Percentiles rank a stretch among this genome's conserved stretches.
These are phyloP conservation scores for Ceratocystis alfenasii DNA, from an alignment of 2,329 filamentous ascomycete species.

Conservation along the genomic window DNA sequence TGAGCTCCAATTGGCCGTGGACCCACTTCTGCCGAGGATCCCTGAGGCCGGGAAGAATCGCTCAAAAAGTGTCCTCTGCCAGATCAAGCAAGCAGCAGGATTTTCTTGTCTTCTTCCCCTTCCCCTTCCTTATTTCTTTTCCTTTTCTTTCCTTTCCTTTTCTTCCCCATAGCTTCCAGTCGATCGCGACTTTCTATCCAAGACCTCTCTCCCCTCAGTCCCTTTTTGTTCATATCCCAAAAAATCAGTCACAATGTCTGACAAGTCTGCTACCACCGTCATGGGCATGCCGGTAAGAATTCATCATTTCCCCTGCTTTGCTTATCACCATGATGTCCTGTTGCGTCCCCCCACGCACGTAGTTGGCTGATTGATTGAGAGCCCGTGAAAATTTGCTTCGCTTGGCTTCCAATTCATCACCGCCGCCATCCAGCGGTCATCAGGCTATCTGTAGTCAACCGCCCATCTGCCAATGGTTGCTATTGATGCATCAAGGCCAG, in stretches of 20 bases:
- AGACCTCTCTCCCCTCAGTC: constrained; percentile 22
- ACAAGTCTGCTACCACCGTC: constrained; percentile 21
- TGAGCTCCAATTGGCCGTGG: constrained; percentile 19
- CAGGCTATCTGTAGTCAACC: background rate
- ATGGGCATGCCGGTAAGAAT: constrained; percentile 23
- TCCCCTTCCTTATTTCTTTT: constrained; percentile 15
- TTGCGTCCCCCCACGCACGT: background rate
- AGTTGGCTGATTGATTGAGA: background rate
- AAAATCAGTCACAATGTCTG: constrained; percentile 22
- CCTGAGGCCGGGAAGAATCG: constrained; percentile 22
- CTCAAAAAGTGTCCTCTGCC: constrained; percentile 18
- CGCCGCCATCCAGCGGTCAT: background rate
- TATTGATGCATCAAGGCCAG: too few species aligned
- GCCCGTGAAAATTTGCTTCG: background rate
- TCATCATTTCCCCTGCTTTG: background rate
- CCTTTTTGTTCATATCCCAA: constrained; percentile 18
- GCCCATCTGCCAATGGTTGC: background rate
- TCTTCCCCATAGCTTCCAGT: constrained; percentile 19
- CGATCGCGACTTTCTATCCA: constrained; percentile 22
- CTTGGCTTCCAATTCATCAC: background rate
- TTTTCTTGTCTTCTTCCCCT: constrained; percentile 15
- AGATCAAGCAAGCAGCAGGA: constrained; percentile 16
- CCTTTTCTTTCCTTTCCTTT: constrained; percentile 17
- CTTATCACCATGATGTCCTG: background rate
- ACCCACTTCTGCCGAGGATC: constrained; percentile 20